Conservation (phyloP, 2,329 filamentous ascomycete species). For the Pseudogymnoascus sp. region DNA sequence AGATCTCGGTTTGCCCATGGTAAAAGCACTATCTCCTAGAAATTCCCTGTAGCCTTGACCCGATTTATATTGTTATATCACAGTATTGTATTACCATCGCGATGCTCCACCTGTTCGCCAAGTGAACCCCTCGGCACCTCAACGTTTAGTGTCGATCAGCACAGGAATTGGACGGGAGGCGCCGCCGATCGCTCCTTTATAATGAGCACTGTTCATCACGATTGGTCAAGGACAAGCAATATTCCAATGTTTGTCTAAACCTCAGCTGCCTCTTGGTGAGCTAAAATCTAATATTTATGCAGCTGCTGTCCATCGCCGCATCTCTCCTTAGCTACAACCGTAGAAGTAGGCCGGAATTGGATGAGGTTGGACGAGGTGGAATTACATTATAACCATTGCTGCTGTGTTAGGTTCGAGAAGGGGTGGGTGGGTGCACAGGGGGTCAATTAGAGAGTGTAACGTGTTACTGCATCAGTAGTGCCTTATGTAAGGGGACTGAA, state of each 20-base stretch:
- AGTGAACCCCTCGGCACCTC: neutral
- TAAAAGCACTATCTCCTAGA: neutral
- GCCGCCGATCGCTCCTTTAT: neutral
- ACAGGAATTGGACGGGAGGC: neutral
- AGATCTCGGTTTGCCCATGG: neutral
- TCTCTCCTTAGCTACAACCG: neutral
- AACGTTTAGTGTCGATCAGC: neutral
- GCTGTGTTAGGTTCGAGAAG: neutral
- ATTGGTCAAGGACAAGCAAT: neutral
- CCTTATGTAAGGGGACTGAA: neutral
- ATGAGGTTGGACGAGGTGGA: neutral
- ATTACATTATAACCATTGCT: neutral
- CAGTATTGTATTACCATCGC: neutral
- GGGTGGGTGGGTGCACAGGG: neutral
- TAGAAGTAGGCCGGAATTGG: neutral
- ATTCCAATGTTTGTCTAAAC: neutral
- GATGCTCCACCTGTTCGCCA: neutral
- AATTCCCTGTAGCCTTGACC: neutral
- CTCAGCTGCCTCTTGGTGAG: neutral
- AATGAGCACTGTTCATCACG: neutral
- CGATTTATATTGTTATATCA: neutral
- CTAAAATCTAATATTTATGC: constrained; percentile 2
- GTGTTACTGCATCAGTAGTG: neutral
- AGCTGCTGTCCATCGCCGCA: neutral
- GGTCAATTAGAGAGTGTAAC: neutral